Base-by-base conservation (phyloP, 176 grass and related monocot genomes). In the Neostapfia colusana region DNA sequence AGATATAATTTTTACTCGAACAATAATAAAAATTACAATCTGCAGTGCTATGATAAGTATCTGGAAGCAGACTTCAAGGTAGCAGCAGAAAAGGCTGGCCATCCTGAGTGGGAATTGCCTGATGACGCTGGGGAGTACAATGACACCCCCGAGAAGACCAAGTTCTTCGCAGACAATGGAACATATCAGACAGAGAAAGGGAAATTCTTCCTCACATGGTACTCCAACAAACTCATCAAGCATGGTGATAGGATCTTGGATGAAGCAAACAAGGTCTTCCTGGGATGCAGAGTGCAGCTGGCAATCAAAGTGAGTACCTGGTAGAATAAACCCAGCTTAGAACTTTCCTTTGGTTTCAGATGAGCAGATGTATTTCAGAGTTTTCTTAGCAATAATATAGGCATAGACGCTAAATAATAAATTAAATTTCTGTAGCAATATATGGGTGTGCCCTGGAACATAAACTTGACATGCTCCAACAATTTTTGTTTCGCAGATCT, bases 21-120 rank as follows among this genome's bases (percentile, higher is more conserved):
- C 16, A 38, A 49, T 63, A 54, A 23, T 54, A 9, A 54, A 36
- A 63, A 49, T 7, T 13, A 86, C 12, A 60, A 81, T 56, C 53
- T 93, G 83, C 83, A 97, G 90, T 98, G 95, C 53, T 98, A 98
- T 35, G 91, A 94, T 58, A 90, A 93, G 58, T 87, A 90, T 69
- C 81, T 93, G 42, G 20, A 87, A 74, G 84, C 73, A 42, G 87
- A 90, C 65, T 93, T 93, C 84, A 87, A 79, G 85, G 59, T 57
- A 41, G 91, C 84, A 40, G 87, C 89, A 82, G 20, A 17, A 9
- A 48, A 79, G 53, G 84, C 82, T 53, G 89, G 91, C 58, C 86
- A 98, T 76, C 79, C 95, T 77, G 89, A 98, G n/a, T 98, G 89
- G 95, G 79, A 92, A 53, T 69, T 93, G 58, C 91, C 91, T 75